Evolutionary conservation across 164 flowering plant species (phyloP).

Genomic region (Kingdonia uniflora): DNA sequence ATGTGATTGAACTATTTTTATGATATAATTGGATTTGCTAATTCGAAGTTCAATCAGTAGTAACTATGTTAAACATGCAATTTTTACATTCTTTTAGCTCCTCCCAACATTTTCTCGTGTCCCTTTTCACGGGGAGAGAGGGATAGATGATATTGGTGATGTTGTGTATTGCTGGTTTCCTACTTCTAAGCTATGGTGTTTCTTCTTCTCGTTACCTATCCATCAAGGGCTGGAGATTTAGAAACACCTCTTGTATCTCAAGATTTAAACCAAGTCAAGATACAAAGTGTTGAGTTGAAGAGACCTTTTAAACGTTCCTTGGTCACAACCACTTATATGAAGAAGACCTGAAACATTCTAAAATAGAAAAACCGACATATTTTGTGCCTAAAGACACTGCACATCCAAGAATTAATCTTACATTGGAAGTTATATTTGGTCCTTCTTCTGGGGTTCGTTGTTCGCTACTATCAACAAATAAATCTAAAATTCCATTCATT

Average conservation of each 20-base stretch:
- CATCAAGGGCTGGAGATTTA: conserved; percentile 68
- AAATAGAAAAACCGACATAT: conserved; percentile 25
- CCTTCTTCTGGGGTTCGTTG: conserved; percentile 56
- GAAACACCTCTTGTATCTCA: conserved; percentile 77
- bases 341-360: conserved; percentile 33
- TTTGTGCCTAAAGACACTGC: conserved; percentile 16
- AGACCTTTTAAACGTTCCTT: conserved; percentile 56
- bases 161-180: too few species aligned
- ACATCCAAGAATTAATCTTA: conserved; percentile 75
- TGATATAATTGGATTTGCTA: too few species aligned
- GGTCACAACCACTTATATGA: conserved; percentile 15
- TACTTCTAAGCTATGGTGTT: too few species aligned
- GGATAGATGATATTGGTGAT: too few species aligned
- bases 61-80: too few species aligned
- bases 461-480: conserved; percentile 43
- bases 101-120: too few species aligned
- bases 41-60: too few species aligned
- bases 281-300: conserved; percentile 28
- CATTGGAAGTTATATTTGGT: conserved; percentile 79
- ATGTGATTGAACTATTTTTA: too few species aligned
- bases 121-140: too few species aligned
- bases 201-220: too few species aligned
- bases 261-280: conserved; percentile 21
- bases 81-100: too few species aligned
- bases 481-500: conserved; percentile 61